Base-by-base conservation (phyloP, 495 filamentous ascomycete species). In the Choiromyces venosus region DNA sequence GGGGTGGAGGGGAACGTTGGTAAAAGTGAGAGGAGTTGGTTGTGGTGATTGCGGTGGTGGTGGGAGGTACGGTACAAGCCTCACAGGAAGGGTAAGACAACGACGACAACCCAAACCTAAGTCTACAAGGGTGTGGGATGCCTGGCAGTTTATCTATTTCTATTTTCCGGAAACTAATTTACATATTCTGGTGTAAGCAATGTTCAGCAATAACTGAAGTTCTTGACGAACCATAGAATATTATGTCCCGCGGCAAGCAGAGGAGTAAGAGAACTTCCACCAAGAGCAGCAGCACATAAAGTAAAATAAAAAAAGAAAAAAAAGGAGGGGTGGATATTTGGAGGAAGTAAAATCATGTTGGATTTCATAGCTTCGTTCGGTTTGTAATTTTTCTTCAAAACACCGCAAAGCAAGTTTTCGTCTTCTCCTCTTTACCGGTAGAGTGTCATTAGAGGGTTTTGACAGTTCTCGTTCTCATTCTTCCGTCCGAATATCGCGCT, bases 1-100 rank as follows among this genome's bases (percentile, higher is more conserved):
- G 66, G 74, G 64, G 46, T 65, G 75, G 74, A 56, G 74, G 42
- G 66, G 65, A 71, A 40, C 66, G 52, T 61, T 61, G 52, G 12
- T n/a, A n/a, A 12, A 61, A 12, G 25, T 29, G 52, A 14, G 52
- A 16, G n/a, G 46, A 56, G n/a, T 10, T 29, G 12, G 52, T 14
- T 25, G 25, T 56, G 46, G 46, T 29, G 46, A 25, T 14, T 8
- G n/a, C 6, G 46, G n/a, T 25, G n/a, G 46, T 52, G 14, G 25
- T 25, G 33, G 25, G 52, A 61, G 25, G 25, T 10, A 61, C 25
- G 12, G 52, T 61, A 33, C 52, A 33, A 16, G 52, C 25, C 25
- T 61, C 16, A 29, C 10, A 16, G 18, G 52, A 61, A 61, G 52
- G 52, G 52, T 61, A 61, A 33, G 52, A 61, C 52, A 61, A 61